A percentile compares a stretch with the other conserved stretches of the same genome.
These are phyloP conservation scores for Fusarium tjaetaba DNA, from an alignment of 2,329 filamentous ascomycete species.

Conservation along the genomic window DNA sequence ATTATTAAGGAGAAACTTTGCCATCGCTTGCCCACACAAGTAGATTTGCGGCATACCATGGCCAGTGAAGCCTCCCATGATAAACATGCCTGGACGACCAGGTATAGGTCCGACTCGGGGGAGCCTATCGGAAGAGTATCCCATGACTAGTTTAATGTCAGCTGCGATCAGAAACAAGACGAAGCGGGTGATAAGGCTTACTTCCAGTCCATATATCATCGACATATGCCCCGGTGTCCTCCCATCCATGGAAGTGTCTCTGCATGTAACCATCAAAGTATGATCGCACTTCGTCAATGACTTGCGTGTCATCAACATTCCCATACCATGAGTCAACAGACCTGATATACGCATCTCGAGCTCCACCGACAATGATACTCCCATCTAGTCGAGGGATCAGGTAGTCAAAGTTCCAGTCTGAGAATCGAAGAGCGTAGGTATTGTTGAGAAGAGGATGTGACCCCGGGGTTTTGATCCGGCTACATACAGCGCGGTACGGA, in stretches of 20 bases:
- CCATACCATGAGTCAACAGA: neutral
- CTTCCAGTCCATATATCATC: neutral
- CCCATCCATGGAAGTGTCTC: neutral
- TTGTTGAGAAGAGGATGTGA: neutral
- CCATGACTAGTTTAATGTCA: neutral
- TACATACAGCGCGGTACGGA: neutral
- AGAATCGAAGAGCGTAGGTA: neutral
- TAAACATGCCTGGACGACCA: neutral
- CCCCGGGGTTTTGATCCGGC: fast-evolving
- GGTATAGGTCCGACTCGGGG: neutral
- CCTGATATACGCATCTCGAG: neutral
- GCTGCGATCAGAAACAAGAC: fast-evolving
- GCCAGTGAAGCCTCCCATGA: neutral
- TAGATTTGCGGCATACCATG: neutral
- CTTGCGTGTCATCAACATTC: neutral
- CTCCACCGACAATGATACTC: neutral
- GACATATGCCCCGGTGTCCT: neutral
- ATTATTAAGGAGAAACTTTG: neutral
- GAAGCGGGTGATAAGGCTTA: fast-evolving
- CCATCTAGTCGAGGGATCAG: neutral
- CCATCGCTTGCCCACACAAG: neutral
- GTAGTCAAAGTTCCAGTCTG: neutral
- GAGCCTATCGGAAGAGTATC: neutral
- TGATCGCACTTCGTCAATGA: fast-evolving
- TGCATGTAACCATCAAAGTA: neutral